Percentiles rank a stretch among this genome's conserved stretches.
These are phyloP conservation scores for Epichloe sibirici DNA, from an alignment of 2,329 filamentous ascomycete species.

Conservation along the genomic window DNA sequence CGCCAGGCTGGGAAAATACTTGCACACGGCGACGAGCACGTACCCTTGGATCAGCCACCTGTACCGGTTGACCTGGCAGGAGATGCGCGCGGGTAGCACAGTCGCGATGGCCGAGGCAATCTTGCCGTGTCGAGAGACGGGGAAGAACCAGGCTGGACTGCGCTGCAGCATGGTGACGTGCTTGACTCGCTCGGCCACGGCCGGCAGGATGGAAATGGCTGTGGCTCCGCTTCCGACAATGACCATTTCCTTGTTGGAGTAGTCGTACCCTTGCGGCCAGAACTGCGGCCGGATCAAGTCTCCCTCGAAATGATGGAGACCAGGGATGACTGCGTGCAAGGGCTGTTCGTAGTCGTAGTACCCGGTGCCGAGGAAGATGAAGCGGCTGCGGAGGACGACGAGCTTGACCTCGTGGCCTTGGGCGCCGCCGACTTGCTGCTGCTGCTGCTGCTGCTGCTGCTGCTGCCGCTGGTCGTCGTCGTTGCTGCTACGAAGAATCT, in stretches of 20 bases:
- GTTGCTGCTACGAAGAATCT: conserved; percentile 9
- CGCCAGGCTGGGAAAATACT: conserved; percentile 32
- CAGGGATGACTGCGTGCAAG: conserved; percentile 35
- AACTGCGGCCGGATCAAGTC: conserved; percentile 57
- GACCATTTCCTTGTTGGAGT: conserved; percentile 49
- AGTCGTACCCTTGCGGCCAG: conserved; percentile 57
- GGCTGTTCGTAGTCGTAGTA: conserved; percentile 60
- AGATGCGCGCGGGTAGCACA: conserved; percentile 29
- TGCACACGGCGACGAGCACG: conserved; percentile 33
- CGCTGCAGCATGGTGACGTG: conserved; percentile 60
- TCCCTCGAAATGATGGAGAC: conserved; percentile 26
- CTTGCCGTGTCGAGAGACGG: conserved; percentile 31
- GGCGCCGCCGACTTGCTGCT: too few relatives aligned
- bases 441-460: too few relatives aligned
- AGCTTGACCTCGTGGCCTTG: too few relatives aligned
- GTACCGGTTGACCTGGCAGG: conserved; percentile 32
- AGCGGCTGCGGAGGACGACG: conserved; percentile 26
- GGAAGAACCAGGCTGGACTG: conserved; percentile 50
- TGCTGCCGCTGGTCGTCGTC: conserved; percentile 8
- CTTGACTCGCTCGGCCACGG: conserved; percentile 41
- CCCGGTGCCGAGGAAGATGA: conserved; percentile 44
- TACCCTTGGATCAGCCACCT: conserved; percentile 32
- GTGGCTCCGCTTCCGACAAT: conserved; percentile 58
- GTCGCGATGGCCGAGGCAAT: conserved; percentile 23
- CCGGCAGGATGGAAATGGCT: conserved; percentile 52